Evolutionary conservation across 805 yeast genomes (phyloP).

Genomic region (Starmerella bombicola): DNA sequence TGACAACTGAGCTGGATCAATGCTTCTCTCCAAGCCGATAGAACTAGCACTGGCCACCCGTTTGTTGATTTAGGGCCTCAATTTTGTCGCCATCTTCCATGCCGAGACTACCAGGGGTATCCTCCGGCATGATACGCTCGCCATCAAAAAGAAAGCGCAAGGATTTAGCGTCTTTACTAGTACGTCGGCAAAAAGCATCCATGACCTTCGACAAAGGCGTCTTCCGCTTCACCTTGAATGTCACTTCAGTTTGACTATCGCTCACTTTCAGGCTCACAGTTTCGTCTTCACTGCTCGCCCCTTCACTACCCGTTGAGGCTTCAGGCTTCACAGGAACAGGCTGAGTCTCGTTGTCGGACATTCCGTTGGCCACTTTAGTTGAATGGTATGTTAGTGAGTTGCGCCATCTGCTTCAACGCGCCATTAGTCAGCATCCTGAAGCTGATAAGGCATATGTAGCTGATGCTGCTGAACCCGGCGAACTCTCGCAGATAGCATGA

Average conservation of each 20-base stretch:
- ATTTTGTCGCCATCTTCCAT: slow-evolving; percentile 93
- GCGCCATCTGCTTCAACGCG: no score
- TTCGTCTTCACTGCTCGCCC: slow-evolving; percentile 31
- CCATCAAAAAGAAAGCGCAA: slow-evolving; percentile 90
- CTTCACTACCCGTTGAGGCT: slow-evolving; percentile 2
- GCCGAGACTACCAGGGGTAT: slow-evolving; percentile 79
- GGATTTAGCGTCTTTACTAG: slow-evolving; percentile 73
- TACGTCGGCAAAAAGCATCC: slow-evolving; percentile 97
- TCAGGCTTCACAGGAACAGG: slow-evolving; percentile 13
- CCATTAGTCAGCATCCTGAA: no score
- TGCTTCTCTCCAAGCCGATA: no score
- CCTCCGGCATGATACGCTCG: slow-evolving; percentile 71
- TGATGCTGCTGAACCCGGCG: no score
- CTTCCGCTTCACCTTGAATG: slow-evolving; percentile 84
- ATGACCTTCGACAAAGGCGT: slow-evolving; percentile 88
- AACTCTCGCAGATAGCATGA: no score
- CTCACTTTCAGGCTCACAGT: slow-evolving; percentile 90
- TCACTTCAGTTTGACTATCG: slow-evolving; percentile 87
- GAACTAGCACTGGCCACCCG: no score
- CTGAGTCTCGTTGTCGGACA: slow-evolving; percentile 2
- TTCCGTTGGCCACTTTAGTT: background rate
- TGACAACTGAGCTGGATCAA: no score
- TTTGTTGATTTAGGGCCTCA: slow-evolving; percentile 95
- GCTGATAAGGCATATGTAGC: no score
- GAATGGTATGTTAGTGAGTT: no score